Evolutionary conservation across 495 filamentous ascomycete species (phyloP), one percentile per base, ranked within the genome.

Genomic region (Neurospora tetraspora): DNA sequence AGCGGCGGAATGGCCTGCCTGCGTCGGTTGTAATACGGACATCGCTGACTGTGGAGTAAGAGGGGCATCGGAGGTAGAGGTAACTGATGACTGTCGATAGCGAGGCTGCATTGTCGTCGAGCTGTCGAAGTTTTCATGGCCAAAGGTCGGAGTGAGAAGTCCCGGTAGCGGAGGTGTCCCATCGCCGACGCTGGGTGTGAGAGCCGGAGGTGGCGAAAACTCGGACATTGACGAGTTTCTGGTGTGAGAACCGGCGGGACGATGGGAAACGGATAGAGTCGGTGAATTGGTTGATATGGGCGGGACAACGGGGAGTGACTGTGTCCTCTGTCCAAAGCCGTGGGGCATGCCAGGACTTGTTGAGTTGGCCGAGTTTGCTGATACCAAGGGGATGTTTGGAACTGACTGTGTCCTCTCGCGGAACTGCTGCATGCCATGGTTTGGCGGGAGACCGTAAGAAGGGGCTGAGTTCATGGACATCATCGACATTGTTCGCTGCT

Each of bases 381-480:
- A 31, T 23, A 39, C 36, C 5, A 47, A 69, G 5, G 70, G 45
- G n/a, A 69, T 23, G 12, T 61, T 70, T 1, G 74, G 71, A 1
- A 27, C 16, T 0, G 74, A 71, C 5, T 73, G 72, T n/a, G 47
- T 70, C 38, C 47, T 39, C 18, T 61, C 68, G 18, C 34, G 72
- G 36, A 68, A 70, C 4, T 45, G 34, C 16, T 34, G 34, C 20
- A 34, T 75, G 74, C 47, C 65, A 73, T 20, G 74, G 75, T 18
- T 71, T 69, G 27, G 69, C 73, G 39, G 68, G 69, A 42, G 27
- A 40, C 7, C 18, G 53, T 40, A 36, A 37, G 36, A 10, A 16
- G 10, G 20, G 42, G 10, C 39, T 4, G 20, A 18, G 1, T 74
- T 72, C 10, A 76, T 75, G 10, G 47, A 27, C 47, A 59, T 27